Percentiles rank a stretch among this genome's conserved stretches.
phyloP scores from a whole-genome alignment of 2,329 filamentous ascomycete species.

The Phoma sp. region DNA sequence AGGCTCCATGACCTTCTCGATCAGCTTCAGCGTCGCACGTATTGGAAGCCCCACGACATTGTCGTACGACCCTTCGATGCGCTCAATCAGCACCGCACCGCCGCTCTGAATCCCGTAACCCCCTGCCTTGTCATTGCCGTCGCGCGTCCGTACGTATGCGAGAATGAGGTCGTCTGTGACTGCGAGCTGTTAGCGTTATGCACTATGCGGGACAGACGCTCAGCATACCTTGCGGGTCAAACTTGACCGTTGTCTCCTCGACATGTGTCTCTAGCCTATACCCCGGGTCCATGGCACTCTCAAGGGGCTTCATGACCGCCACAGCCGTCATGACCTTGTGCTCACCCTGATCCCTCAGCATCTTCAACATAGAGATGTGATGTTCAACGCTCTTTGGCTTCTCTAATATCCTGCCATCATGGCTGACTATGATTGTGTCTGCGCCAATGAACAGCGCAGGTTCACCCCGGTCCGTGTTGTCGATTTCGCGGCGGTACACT shows the following conservation, averaged over 20 bases:
- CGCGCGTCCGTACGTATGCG: slow-evolving; percentile 80
- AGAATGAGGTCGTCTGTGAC: slow-evolving; percentile 83
- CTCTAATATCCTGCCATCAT: slow-evolving; percentile 81
- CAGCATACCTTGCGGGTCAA: slow-evolving; percentile 66
- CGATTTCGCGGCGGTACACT: slow-evolving; percentile 69
- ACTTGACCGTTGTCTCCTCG: slow-evolving; percentile 91
- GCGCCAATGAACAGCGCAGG: slow-evolving; percentile 87
- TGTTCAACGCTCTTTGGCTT: slow-evolving; percentile 85
- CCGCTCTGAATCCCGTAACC: slow-evolving; percentile 94
- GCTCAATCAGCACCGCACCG: slow-evolving; percentile 85
- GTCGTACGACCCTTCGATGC: slow-evolving; percentile 87
- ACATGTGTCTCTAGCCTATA: slow-evolving; percentile 83
- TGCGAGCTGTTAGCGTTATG: slow-evolving; percentile 23
- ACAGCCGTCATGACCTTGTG: slow-evolving; percentile 91
- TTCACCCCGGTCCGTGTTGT: slow-evolving; percentile 67
- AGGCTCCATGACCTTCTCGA: slow-evolving; percentile 84
- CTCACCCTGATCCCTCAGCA: slow-evolving; percentile 75
- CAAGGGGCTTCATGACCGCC: slow-evolving; percentile 80
- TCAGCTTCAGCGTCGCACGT: slow-evolving; percentile 76
- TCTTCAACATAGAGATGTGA: slow-evolving; percentile 83
- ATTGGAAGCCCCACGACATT: slow-evolving; percentile 94
- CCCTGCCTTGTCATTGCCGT: slow-evolving; percentile 95
- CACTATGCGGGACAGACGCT: not conserved
- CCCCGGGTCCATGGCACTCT: slow-evolving; percentile 81
- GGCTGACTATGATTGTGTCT: slow-evolving; percentile 86